These are phyloP conservation scores for Cajanus cajan DNA, from an alignment of 306 rosid species.

Conservation along the genomic window DNA sequence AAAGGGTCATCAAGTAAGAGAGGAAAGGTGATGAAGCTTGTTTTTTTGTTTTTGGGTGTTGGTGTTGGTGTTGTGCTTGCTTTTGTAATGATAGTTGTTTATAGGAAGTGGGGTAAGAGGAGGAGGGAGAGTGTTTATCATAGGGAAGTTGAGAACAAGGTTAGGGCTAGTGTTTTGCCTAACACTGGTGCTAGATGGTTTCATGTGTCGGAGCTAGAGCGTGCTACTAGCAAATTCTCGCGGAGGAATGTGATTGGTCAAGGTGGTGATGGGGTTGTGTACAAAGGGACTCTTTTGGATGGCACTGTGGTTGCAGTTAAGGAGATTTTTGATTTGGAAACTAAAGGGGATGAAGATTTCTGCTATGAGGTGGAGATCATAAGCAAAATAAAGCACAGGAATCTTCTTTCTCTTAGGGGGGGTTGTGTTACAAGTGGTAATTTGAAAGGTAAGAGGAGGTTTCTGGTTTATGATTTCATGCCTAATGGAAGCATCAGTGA, in stretches of 20 bases:
- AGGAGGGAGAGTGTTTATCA: constrained; percentile 42
- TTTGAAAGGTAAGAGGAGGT: constrained; percentile 61
- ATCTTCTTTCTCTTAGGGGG: constrained; percentile 70
- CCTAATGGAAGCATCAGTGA: constrained; percentile 64
- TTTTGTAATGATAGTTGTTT: constrained; percentile 26
- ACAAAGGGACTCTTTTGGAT: constrained; percentile 69
- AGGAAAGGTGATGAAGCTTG: constrained; percentile 31
- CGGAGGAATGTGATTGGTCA: constrained; percentile 75
- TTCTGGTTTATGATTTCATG: constrained; percentile 80
- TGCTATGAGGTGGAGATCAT: constrained; percentile 79
- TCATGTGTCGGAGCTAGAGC: constrained; percentile 61
- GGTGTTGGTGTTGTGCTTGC: constrained; percentile 43
- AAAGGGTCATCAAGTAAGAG: constrained; percentile 13
- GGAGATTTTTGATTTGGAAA: constrained; percentile 59
- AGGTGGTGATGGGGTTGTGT: constrained; percentile 78
- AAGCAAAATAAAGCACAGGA: constrained; percentile 79
- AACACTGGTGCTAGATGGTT: constrained; percentile 77
- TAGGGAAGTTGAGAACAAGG: constrained; percentile 48
- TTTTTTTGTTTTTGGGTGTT: constrained; percentile 55
- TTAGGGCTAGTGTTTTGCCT: constrained; percentile 56
- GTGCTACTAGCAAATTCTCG: constrained; percentile 66
- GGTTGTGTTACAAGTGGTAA: constrained; percentile 71
- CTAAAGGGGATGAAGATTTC: constrained; percentile 78
- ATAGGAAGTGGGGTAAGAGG: constrained; percentile 47
- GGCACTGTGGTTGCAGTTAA: constrained; percentile 68